Conservation (phyloP, 164 flowering plant genomes). For the Nymphaea colorata region DNA sequence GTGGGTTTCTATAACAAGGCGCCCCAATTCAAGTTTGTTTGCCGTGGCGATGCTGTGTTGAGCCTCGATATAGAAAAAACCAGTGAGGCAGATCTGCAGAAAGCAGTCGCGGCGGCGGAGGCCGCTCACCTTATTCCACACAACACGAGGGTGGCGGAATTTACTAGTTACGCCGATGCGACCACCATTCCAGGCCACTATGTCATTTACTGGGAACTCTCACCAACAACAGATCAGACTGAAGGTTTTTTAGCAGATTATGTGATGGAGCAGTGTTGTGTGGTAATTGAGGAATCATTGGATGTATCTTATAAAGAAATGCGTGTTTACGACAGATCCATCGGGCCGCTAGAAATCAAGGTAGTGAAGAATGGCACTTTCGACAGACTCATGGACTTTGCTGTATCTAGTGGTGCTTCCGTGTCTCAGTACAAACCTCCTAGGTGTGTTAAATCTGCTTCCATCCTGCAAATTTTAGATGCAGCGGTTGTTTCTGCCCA, state of each 20-base stretch:
- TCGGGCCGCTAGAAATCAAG: conserved; percentile 67
- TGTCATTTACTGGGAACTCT: conserved; percentile 62
- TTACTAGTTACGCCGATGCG: conserved; percentile 70
- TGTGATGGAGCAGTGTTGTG: conserved; percentile 41
- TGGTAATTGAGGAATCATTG: conserved; percentile 56
- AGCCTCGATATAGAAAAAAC: too few species aligned
- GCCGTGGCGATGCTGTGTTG: conserved; percentile 30
- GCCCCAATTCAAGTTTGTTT: conserved; percentile 47
- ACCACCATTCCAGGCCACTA: conserved; percentile 68
- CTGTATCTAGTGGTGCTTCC: conserved; percentile 72
- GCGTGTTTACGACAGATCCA: conserved; percentile 50
- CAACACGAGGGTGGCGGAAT: conserved; percentile 49
- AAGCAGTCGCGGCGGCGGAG: conserved; percentile 14
- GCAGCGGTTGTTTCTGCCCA: conserved; percentile 42
- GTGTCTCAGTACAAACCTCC: conserved; percentile 79
- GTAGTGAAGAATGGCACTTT: conserved; percentile 59
- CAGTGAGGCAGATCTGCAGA: too few species aligned
- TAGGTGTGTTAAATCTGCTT: conserved; percentile 59
- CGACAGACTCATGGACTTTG: conserved; percentile 82
- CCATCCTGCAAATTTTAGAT: conserved; percentile 59
- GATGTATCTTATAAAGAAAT: conserved; percentile 63
- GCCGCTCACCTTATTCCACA: conserved; percentile 30
- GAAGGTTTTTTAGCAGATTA: background rate
- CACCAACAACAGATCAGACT: conserved; percentile 19
- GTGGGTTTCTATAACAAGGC: conserved; percentile 56